Evolutionary conservation across 2,329 filamentous ascomycete genomes (phyloP), one percentile per base, ranked within the genome.

Genomic region (Colletotrichum sp.): DNA sequence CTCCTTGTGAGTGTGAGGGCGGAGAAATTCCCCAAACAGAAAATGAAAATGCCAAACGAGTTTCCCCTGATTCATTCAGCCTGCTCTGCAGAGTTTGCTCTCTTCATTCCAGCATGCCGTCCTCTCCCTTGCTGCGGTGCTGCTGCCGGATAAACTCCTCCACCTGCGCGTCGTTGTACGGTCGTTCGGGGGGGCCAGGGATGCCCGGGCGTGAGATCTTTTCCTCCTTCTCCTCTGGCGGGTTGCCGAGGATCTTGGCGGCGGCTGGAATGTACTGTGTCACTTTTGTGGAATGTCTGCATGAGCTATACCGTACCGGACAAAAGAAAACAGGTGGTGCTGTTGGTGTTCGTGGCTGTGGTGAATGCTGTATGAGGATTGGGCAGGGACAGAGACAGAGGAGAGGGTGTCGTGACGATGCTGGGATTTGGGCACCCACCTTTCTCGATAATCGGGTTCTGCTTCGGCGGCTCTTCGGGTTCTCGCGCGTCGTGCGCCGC

Each of bases 91-190:
- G 2, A 10, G 36, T 38, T 38, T 0, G 36, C 2, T 63, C 30
- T 55, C 43, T 10, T 78, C 65, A 58, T 72, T 80, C 68, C 67
- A 81, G 71, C 24, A 82, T 61, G 8, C 79, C 80, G 28, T 83
- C 81, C 13, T 82, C 78, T 34, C 79, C 82, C 75, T 85, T 87
- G 80, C 88, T 90, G 52, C 85, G 81, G 78, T 91, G 88, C 81
- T 90, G 89, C 65, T 90, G 88, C 66, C 87, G 84, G 36, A 91
- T 82, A 75, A 91, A 91, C 32, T 89, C 87, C 76, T 89, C 88
- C 66, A 91, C 90, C 78, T 88, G 85, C 7, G 79, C 69, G 77
- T 90, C 89, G 71, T 90, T 85, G 26, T 82, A 77, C 0, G 88
- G 88, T 16, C 88, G 83, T 13, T 85, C 78, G 4, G 88, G 88